Conservation (phyloP, 2,329 filamentous ascomycete species). For the Diaporthe citri region DNA sequence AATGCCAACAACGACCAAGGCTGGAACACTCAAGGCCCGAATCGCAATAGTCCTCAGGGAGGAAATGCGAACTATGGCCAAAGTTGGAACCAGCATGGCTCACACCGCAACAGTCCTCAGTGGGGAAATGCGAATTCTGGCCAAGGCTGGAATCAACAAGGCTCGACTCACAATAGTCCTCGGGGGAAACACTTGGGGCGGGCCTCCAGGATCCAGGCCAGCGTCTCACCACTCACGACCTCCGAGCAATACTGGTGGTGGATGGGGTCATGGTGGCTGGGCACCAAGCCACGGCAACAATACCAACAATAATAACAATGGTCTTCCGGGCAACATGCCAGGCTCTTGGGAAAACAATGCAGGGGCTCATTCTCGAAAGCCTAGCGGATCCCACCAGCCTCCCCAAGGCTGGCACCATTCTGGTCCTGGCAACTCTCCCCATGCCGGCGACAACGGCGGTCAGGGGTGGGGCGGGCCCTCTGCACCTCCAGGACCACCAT, state of each 20-base stretch:
- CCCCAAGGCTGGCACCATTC: constrained; percentile 7
- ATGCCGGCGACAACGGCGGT: not conserved
- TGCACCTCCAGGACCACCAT: not conserved
- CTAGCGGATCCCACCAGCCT: constrained; percentile 10
- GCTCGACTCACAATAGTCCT: constrained; percentile 13
- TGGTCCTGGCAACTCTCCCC: not conserved
- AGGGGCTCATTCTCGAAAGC: not conserved
- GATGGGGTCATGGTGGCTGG: not conserved
- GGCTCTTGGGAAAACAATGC: constrained; percentile 25
- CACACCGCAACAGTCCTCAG: constrained; percentile 8
- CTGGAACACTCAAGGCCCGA: constrained; percentile 2
- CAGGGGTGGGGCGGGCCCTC: not conserved
- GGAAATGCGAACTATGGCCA: not conserved
- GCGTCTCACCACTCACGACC: constrained; percentile 1
- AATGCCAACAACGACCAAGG: constrained; percentile 3
- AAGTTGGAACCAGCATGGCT: not conserved
- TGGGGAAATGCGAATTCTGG: not conserved
- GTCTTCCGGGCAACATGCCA: constrained; percentile 8
- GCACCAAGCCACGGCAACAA: not conserved
- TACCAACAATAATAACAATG: constrained; percentile 8
- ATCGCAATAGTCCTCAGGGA: constrained; percentile 5
- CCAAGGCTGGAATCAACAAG: constrained; percentile 3
- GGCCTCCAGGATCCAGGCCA: constrained; percentile 25
- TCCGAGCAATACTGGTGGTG: constrained; percentile 4
- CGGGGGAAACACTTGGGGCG: constrained; percentile 17